phyloP scores from a whole-genome alignment of 129 eudicot genomes.

The Silybum marianum region DNA sequence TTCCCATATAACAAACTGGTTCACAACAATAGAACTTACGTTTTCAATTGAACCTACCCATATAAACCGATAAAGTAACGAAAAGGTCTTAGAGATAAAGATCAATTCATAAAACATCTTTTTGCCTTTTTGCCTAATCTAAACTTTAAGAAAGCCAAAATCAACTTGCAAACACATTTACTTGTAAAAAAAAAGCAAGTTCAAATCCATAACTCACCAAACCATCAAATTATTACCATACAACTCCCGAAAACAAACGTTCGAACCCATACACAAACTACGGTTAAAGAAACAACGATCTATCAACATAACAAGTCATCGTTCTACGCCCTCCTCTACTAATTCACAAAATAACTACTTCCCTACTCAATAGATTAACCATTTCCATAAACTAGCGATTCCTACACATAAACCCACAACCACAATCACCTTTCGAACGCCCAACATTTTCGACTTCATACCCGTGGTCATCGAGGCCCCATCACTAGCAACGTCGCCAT shows the following conservation, averaged over 20 bases:
- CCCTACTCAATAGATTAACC: constrained; percentile 26
- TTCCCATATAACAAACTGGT: too few relatives aligned
- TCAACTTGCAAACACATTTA: not conserved
- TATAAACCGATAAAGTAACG: too few relatives aligned
- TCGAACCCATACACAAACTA: constrained; percentile 17
- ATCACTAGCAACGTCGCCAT: not conserved
- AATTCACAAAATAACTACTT: constrained; percentile 19
- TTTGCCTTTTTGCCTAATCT: constrained; percentile 12
- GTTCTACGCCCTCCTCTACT: constrained; percentile 8
- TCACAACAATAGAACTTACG: too few relatives aligned
- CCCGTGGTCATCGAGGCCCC: not conserved
- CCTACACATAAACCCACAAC: constrained; percentile 45
- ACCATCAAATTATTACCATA: not conserved
- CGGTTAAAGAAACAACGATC: constrained; percentile 14
- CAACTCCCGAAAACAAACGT: not conserved
- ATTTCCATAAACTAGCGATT: constrained; percentile 41
- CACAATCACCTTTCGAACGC: constrained; percentile 36
- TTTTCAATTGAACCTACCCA: too few relatives aligned
- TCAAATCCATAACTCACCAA: not conserved
- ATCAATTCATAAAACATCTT: not conserved
- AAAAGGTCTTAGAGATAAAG: too few relatives aligned
- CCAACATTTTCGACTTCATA: constrained; percentile 12
- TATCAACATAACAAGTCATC: constrained; percentile 26
- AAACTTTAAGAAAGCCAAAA: constrained; percentile 15
- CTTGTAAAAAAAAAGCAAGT: not conserved